phyloP scores from a whole-genome alignment of 208 protist genomes.

The Leishmania aethiopica region DNA sequence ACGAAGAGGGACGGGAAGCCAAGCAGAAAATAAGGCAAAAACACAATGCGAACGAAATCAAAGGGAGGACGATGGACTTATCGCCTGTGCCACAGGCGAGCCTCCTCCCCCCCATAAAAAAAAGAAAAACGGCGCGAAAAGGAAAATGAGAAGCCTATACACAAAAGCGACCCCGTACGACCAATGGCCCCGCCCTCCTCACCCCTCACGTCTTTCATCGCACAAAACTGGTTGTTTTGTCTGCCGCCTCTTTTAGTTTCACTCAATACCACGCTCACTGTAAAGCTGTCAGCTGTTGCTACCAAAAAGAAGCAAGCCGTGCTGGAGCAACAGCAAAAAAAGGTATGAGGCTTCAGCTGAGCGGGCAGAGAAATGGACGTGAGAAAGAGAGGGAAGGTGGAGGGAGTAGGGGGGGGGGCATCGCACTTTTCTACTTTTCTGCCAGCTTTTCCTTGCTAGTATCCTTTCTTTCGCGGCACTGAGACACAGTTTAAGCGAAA shows the following conservation, averaged over 20 bases:
- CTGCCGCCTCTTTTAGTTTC: not conserved
- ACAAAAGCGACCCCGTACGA: not conserved
- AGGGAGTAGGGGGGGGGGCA: too few species aligned
- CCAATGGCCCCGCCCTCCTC: not conserved
- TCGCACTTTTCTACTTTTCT: not conserved
- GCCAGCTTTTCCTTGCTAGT: not conserved
- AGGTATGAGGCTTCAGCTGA: not conserved
- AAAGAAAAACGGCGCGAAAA: too few species aligned
- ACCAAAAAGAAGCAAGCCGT: too few species aligned
- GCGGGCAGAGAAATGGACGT: not conserved
- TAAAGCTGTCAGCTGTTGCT: not conserved
- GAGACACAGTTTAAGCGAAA: not conserved
- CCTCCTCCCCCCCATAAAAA: not conserved
- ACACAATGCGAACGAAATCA: not conserved
- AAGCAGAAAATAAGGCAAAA: not conserved
- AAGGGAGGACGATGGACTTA: not conserved
- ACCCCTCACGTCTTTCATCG: too few species aligned
- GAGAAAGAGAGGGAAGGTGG: not conserved
- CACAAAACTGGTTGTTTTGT: not conserved
- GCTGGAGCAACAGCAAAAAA: not conserved
- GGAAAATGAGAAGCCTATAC: not conserved
- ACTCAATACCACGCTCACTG: not conserved
- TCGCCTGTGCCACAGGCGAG: not conserved
- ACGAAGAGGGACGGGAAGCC: not conserved
- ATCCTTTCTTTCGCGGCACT: not conserved